Conservation (phyloP, 83 land plant species). For the Picea engelmannii region DNA sequence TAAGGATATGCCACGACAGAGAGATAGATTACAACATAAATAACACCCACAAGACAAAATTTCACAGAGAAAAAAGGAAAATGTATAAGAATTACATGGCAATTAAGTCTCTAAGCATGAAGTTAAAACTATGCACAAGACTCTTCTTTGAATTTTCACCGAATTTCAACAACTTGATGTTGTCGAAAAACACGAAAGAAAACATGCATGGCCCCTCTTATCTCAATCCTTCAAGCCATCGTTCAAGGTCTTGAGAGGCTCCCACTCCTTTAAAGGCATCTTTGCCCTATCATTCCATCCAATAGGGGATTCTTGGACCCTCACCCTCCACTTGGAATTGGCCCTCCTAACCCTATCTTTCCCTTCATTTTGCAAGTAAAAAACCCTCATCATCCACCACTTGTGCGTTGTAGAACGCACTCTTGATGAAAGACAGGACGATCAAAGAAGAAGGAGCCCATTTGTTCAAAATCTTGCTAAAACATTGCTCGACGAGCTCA, state of each 20-base stretch:
- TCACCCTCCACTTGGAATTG: constrained; percentile 14
- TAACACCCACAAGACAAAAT: not conserved
- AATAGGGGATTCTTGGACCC: constrained; percentile 16
- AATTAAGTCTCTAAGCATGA: too few relatives aligned
- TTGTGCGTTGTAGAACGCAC: constrained; percentile 34
- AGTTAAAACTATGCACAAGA: constrained; percentile 38
- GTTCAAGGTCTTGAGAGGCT: constrained; percentile 65
- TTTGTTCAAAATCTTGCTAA: constrained; percentile 39
- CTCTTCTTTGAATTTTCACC: constrained; percentile 65
- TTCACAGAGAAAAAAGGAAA: not conserved
- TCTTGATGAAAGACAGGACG: constrained; percentile 39
- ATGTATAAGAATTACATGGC: not conserved
- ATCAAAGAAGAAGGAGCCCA: constrained; percentile 27
- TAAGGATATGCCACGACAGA: too few relatives aligned
- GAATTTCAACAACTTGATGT: constrained; percentile 50
- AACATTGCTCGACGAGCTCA: constrained; percentile 41
- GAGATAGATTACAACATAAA: too few relatives aligned
- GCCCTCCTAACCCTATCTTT: constrained; percentile 4
- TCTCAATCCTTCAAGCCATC: constrained; percentile 68
- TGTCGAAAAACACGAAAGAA: constrained; percentile 44
- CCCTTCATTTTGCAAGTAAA: constrained; percentile 8
- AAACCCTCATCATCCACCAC: constrained; percentile 37
- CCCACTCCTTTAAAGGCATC: constrained; percentile 64
- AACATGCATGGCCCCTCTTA: constrained; percentile 25
- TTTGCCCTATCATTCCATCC: constrained; percentile 25